phyloP scores from a whole-genome alignment of 345 rosid genomes.

The Hevea brasiliensis region DNA sequence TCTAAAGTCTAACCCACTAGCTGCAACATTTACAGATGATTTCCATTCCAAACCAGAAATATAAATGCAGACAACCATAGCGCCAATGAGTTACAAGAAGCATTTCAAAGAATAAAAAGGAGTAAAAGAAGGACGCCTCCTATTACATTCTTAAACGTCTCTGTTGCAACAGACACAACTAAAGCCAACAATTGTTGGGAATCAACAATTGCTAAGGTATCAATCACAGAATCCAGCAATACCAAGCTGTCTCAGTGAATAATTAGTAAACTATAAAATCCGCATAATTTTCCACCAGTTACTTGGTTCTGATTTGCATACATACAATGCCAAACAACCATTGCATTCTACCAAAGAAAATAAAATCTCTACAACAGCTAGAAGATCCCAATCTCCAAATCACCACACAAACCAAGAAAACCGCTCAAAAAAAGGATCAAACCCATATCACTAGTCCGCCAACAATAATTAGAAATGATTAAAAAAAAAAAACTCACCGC shows the following conservation, averaged over 20 bases:
- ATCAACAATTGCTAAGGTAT: background rate
- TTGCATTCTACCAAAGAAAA: conserved; percentile 4
- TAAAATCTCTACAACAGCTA: background rate
- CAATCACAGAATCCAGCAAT: background rate
- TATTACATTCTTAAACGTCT: background rate
- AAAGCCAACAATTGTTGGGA: background rate
- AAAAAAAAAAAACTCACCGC: conserved; percentile 51
- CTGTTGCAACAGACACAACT: background rate
- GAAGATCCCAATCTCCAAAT: conserved; percentile 19
- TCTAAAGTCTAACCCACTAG: background rate
- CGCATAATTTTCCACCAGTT: background rate
- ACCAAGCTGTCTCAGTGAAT: background rate
- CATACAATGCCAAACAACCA: background rate
- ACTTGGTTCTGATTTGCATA: conserved; percentile 1
- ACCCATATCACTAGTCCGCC: background rate
- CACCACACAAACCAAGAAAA: background rate
- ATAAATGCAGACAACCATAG: too few relatives aligned
- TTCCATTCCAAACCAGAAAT: too few relatives aligned
- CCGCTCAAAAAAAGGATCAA: background rate
- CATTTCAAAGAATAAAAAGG: too few relatives aligned
- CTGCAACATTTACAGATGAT: background rate
- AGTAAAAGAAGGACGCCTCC: background rate
- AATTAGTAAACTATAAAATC: background rate
- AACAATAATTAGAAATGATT: background rate
- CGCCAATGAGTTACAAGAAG: too few relatives aligned